Evolutionary conservation across 331 rosid species (phyloP).

Genomic region (Malus hybrid): DNA sequence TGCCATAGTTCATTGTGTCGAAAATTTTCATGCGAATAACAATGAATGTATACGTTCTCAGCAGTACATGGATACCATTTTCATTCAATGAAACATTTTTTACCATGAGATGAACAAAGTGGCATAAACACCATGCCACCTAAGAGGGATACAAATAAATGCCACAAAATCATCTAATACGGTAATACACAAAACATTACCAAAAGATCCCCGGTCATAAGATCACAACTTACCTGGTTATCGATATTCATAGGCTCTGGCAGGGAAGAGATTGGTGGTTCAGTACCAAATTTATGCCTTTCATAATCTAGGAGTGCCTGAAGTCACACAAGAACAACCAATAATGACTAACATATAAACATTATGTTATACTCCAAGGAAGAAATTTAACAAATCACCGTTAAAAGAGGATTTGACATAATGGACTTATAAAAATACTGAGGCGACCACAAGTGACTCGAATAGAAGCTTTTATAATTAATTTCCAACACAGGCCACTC

Average conservation of each 20-base stretch:
- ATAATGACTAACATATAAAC: constrained; percentile 11
- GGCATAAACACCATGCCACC: not conserved
- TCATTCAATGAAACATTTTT: not conserved
- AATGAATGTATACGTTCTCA: not conserved
- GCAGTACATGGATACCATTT: not conserved
- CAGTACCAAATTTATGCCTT: constrained; percentile 76
- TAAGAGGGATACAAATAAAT: not conserved
- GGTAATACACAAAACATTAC: not conserved
- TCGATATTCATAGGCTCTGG: constrained; percentile 67
- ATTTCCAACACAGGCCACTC: not conserved
- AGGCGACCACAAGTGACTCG: not conserved
- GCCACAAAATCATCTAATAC: not conserved
- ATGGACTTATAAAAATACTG: not conserved
- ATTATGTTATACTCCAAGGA: not conserved
- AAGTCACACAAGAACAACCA: constrained; percentile 12
- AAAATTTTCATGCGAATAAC: not conserved
- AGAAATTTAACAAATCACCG: not conserved
- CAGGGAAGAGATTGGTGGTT: constrained; percentile 64
- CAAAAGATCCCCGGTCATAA: not conserved
- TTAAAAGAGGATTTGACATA: not conserved
- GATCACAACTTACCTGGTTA: constrained; percentile 52
- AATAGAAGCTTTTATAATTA: not conserved
- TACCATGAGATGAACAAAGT: not conserved
- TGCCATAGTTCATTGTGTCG: not conserved
- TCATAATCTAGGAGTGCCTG: constrained; percentile 99